phyloP scores from a whole-genome alignment of 2,329 filamentous ascomycete species.

The Aspergillus quadrilineatus region DNA sequence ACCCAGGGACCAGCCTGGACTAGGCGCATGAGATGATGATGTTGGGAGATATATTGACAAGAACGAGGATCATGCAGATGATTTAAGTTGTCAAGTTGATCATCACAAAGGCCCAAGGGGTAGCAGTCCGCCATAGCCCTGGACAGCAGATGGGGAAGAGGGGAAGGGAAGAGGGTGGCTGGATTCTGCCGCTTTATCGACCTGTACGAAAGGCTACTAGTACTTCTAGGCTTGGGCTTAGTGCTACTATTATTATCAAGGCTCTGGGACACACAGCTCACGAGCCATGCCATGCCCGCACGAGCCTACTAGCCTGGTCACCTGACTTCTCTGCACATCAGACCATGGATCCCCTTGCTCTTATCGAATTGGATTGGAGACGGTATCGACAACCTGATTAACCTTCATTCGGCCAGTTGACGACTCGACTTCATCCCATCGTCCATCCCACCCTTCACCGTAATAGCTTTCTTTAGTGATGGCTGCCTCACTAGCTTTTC shows the following conservation, averaged over 20 bases:
- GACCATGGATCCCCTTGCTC: background rate
- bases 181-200: slow-evolving; percentile 21
- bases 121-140: slow-evolving; percentile 18
- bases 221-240: no score
- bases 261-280: slow-evolving; percentile 14
- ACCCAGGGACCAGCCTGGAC: slow-evolving; percentile 21
- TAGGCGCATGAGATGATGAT: slow-evolving; percentile 17
- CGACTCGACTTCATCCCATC: background rate
- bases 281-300: no score
- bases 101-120: slow-evolving; percentile 4
- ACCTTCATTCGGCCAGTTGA: no score
- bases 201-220: no score
- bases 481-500: background rate
- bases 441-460: background rate
- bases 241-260: slow-evolving; percentile 35
- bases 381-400: no score
- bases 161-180: slow-evolving; percentile 22
- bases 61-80: slow-evolving; percentile 8
- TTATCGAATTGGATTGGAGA: no score
- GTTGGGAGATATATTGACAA: slow-evolving; percentile 6
- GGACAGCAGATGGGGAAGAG: slow-evolving; percentile 12
- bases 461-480: background rate
- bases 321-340: background rate
- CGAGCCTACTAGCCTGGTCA: slow-evolving; percentile 3
- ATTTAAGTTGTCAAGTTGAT: slow-evolving; percentile 10